These are phyloP conservation scores for Scenedesmus sp. DNA, from an alignment of 163 green algal species.

Conservation along the genomic window DNA sequence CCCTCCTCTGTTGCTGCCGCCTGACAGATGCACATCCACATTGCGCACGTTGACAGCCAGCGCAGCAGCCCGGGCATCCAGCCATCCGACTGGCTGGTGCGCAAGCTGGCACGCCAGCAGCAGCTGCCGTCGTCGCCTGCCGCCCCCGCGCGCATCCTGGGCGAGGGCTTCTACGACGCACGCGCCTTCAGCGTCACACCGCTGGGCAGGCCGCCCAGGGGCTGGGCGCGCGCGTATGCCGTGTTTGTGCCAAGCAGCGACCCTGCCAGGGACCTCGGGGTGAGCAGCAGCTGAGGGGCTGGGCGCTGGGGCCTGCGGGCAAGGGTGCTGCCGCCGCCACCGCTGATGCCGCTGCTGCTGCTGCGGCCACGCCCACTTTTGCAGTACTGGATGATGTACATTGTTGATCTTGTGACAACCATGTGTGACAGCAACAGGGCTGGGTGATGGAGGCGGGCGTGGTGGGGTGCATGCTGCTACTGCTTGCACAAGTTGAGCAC, in stretches of 20 bases:
- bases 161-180: slow-evolving; percentile 26
- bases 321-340: too few relatives aligned
- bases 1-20: background rate
- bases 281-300: background rate
- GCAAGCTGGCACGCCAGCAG: background rate
- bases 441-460: too few relatives aligned
- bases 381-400: too few relatives aligned
- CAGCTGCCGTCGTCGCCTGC: background rate
- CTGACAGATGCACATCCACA: slow-evolving; percentile 53
- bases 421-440: too few relatives aligned
- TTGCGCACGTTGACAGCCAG: slow-evolving; percentile 1
- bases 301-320: background rate
- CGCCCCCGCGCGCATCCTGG: background rate
- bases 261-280: slow-evolving; percentile 41
- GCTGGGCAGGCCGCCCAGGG: slow-evolving; percentile 22
- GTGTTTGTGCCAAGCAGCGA: slow-evolving; percentile 17
- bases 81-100: background rate
- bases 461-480: too few relatives aligned
- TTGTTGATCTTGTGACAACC: too few relatives aligned
- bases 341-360: too few relatives aligned
- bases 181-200: background rate
- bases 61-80: background rate
- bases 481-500: too few relatives aligned
- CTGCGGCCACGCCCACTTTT: too few relatives aligned
- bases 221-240: slow-evolving; percentile 37